These are phyloP conservation scores for Amborella trichopoda DNA, from an alignment of 164 flowering plant species.

Conservation along the genomic window DNA sequence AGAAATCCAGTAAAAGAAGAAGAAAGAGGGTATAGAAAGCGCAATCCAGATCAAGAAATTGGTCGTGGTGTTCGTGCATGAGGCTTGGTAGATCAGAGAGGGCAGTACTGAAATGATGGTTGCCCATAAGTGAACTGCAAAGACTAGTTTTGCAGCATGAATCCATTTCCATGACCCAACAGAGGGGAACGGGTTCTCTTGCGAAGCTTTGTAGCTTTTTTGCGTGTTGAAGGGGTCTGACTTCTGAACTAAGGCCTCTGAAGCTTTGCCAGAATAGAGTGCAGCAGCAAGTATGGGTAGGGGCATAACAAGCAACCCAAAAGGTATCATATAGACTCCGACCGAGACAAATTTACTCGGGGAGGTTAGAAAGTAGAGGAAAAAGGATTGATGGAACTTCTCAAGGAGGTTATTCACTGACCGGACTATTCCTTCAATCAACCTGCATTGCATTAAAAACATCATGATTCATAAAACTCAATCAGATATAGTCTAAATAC, in stretches of 20 bases:
- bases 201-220: slow-evolving; percentile 3
- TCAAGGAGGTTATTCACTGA: slow-evolving; percentile 94
- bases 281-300: slow-evolving; percentile 86
- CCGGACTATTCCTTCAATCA: slow-evolving; percentile 79
- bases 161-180: slow-evolving; percentile 75
- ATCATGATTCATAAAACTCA: no score
- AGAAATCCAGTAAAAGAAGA: slow-evolving; percentile 19
- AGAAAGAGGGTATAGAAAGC: slow-evolving; percentile 37
- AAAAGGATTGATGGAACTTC: slow-evolving; percentile 97
- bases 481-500: no score
- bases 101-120: slow-evolving; percentile 58
- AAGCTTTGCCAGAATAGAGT: slow-evolving; percentile 33
- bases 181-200: slow-evolving; percentile 6
- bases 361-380: slow-evolving; percentile 74
- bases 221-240: neutral
- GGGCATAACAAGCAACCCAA: slow-evolving; percentile 75
- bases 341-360: slow-evolving; percentile 82
- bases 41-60: slow-evolving; percentile 39
- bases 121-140: slow-evolving; percentile 66
- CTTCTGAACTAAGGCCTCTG: no score
- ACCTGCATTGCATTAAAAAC: no score
- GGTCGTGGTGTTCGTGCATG: slow-evolving; percentile 24
- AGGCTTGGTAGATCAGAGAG: slow-evolving; percentile 42
- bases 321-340: slow-evolving; percentile 92
- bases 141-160: slow-evolving; percentile 59